Evolutionary conservation across 768 basidiomycete genomes (phyloP).

Genomic region (Boletus edulis): DNA sequence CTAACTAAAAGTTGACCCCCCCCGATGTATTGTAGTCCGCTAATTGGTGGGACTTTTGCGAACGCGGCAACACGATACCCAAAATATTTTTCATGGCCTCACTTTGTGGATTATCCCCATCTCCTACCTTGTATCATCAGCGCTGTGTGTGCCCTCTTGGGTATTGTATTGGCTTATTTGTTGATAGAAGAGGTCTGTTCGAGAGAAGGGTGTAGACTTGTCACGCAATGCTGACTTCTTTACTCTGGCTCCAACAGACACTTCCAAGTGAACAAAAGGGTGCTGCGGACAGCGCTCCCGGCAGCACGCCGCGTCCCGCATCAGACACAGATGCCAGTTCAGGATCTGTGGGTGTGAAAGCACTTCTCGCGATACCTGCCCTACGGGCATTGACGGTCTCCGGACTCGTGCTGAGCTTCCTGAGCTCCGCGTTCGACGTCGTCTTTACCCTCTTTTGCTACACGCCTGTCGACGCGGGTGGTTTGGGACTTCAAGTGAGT

Average conservation of each 20-base stretch:
- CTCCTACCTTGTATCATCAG: slow-evolving; percentile 1
- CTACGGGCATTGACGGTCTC: slow-evolving; percentile 50
- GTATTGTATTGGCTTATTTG: slow-evolving; percentile 1
- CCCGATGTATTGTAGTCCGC: too few species aligned
- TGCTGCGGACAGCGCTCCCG: too few species aligned
- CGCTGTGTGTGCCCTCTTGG: slow-evolving; percentile 1
- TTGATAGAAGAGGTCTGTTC: slow-evolving; percentile 7
- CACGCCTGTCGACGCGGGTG: slow-evolving; percentile 50
- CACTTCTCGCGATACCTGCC: slow-evolving; percentile 45
- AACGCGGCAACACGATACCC: slow-evolving; percentile 10
- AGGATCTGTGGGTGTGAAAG: slow-evolving; percentile 22
- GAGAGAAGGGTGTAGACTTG: too few species aligned
- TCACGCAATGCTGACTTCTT: too few species aligned
- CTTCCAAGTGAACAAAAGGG: too few species aligned
- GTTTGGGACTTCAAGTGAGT: slow-evolving; percentile 51
- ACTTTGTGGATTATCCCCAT: slow-evolving; percentile 9
- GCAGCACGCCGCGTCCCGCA: too few species aligned
- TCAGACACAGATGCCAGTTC: too few species aligned
- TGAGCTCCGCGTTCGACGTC: slow-evolving; percentile 55
- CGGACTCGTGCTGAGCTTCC: slow-evolving; percentile 47
- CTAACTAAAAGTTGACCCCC: too few species aligned
- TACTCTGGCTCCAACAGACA: too few species aligned
- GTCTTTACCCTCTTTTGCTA: slow-evolving; percentile 64
- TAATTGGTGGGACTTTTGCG: background rate
- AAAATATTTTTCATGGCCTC: slow-evolving; percentile 4